Evolutionary conservation across 129 eudicot species (phyloP).

Genomic region (Kitagawia praeruptora): DNA sequence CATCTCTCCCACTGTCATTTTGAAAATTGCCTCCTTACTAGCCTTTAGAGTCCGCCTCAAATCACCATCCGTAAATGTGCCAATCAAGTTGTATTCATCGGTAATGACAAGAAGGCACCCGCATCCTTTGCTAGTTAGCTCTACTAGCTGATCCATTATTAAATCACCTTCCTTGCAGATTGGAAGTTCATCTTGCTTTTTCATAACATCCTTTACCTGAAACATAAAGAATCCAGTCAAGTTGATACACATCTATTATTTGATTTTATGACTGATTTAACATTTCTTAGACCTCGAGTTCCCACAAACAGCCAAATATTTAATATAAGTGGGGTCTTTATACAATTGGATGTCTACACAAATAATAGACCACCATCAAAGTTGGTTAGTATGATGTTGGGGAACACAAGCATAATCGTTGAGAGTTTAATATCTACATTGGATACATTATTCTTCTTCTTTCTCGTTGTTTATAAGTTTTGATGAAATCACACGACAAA

Average conservation of each 20-base stretch:
- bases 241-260: background rate
- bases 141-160: constrained; percentile 93
- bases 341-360: background rate
- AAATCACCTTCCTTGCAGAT: constrained; percentile 74
- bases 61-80: constrained; percentile 97
- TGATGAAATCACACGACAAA: background rate
- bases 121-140: constrained; percentile 89
- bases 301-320: background rate
- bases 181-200: constrained; percentile 84
- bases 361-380: background rate
- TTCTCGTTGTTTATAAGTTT: background rate
- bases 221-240: constrained; percentile 5
- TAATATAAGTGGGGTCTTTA: background rate
- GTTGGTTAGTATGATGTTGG: background rate
- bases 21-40: constrained; percentile 85
- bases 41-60: constrained; percentile 90
- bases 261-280: too few species aligned
- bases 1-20: constrained; percentile 93
- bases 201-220: constrained; percentile 96
- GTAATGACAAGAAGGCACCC: constrained; percentile 91
- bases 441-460: background rate
- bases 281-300: background rate
- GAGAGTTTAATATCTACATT: background rate
- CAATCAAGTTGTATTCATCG: constrained; percentile 56
- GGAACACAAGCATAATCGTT: background rate